Percentiles rank a stretch among this genome's conserved stretches.
These are phyloP conservation scores for Cyberlindnera mrakii DNA, from an alignment of 805 yeast species.

Conservation along the genomic window DNA sequence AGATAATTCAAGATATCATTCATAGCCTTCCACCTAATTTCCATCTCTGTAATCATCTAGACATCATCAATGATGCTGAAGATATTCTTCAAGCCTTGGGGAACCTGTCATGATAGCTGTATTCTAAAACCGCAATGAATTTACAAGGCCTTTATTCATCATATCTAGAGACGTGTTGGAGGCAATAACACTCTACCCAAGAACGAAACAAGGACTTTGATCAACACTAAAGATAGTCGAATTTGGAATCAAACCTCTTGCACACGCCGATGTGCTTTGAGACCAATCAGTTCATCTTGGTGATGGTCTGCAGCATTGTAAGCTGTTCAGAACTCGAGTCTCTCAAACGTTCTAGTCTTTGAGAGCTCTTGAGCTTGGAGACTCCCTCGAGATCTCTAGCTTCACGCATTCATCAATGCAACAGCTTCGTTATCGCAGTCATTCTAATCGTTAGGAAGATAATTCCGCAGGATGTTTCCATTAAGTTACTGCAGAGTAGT, in stretches of 20 bases:
- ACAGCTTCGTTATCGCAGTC: no score
- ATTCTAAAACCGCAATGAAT: constrained; percentile 30
- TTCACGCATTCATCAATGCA: no score
- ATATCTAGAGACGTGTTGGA: no score
- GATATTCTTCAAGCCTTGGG: constrained; percentile 51
- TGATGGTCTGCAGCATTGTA: constrained; percentile 54
- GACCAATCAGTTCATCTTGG: constrained; percentile 77
- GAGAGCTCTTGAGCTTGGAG: constrained; percentile 84
- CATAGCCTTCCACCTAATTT: no score
- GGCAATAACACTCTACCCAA: no score
- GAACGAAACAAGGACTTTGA: no score
- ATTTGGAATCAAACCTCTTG: constrained; percentile 84
- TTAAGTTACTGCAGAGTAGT: no score
- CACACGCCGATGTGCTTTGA: constrained; percentile 68
- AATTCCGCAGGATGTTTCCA: no score
- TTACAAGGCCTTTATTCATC: constrained; percentile 31
- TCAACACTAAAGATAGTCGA: constrained; percentile 64
- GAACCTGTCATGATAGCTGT: constrained; percentile 40
- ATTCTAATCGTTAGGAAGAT: no score
- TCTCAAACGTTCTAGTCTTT: constrained; percentile 63
- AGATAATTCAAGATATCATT: background rate
- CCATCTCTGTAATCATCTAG: background rate
- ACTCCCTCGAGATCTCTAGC: constrained; percentile 51
- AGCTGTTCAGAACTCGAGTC: constrained; percentile 49
- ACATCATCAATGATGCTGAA: constrained; percentile 46